These are phyloP conservation scores for Pythium graminicola DNA, from an alignment of 352 stramenopile species.

Conservation along the genomic window DNA sequence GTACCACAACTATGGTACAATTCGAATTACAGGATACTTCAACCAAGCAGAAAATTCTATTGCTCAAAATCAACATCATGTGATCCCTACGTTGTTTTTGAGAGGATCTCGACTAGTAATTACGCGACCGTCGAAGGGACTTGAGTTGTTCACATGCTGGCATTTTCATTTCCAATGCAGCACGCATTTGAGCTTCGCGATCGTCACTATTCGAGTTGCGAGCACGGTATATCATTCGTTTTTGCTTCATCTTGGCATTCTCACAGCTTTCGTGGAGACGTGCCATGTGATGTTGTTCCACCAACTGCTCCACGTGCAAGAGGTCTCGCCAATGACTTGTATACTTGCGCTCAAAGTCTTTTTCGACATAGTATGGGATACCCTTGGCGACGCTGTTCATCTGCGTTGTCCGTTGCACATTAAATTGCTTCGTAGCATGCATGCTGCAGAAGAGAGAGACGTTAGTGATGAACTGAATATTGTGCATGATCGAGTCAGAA, in stretches of 20 bases:
- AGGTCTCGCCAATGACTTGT: conserved; percentile 82
- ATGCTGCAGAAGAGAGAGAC: conserved; percentile 32
- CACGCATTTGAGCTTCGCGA: conserved; percentile 66
- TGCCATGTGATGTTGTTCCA: conserved; percentile 74
- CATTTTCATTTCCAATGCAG: conserved; percentile 79
- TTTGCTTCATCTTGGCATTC: conserved; percentile 77
- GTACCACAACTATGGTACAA: conserved; percentile 23
- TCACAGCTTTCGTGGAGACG: conserved; percentile 72
- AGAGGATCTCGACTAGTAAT: conserved; percentile 29
- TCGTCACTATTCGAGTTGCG: conserved; percentile 72
- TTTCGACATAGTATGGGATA: conserved; percentile 85
- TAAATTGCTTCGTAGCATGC: conserved; percentile 67
- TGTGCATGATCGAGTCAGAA: no score
- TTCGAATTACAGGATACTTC: not conserved
- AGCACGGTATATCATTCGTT: conserved; percentile 82
- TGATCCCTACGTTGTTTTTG: no score
- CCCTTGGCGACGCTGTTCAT: conserved; percentile 80
- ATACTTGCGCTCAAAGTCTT: conserved; percentile 83
- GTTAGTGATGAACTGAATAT: no score
- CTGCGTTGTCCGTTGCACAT: conserved; percentile 64
- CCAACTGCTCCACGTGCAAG: conserved; percentile 77
- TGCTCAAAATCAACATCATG: not conserved
- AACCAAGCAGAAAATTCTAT: not conserved
- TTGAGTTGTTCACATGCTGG: conserved; percentile 77
- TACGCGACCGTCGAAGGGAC: conserved; percentile 51